Percentiles rank a stretch among this genome's conserved stretches.
These are phyloP conservation scores for Boeremia exigua DNA, from an alignment of 2,329 filamentous ascomycete species.

Conservation along the genomic window DNA sequence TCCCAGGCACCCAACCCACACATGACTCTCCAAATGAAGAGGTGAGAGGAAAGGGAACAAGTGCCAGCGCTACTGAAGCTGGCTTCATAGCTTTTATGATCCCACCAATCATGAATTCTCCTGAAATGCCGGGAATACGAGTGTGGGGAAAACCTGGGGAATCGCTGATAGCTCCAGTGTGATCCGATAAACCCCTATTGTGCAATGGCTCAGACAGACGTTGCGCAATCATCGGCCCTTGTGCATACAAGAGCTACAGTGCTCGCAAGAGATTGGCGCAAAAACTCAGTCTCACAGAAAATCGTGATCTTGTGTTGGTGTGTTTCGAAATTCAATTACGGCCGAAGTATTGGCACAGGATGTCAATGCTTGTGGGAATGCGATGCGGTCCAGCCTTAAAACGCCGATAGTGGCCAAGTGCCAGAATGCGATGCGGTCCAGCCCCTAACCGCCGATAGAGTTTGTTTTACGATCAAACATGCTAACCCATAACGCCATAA, in stretches of 20 bases:
- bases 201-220: not conserved
- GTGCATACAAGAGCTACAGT: not conserved
- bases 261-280: not conserved
- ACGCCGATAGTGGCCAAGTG: not conserved
- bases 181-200: not conserved
- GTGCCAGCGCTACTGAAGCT: not conserved
- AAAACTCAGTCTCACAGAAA: not conserved
- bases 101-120: conserved; percentile 16
- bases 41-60: not conserved
- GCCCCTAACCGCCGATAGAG: not conserved
- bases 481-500: not conserved
- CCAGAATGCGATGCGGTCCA: not conserved
- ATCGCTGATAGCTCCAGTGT: not conserved
- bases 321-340: not conserved
- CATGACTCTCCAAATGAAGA: conserved; percentile 4
- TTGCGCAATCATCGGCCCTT: not conserved
- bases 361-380: not conserved
- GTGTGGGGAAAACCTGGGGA: conserved; percentile 8
- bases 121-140: not conserved
- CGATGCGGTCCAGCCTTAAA: not conserved
- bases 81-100: conserved; percentile 1
- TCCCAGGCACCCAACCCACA: not conserved
- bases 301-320: not conserved
- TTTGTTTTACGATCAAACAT: not conserved
- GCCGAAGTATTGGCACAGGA: not conserved